Conservation (phyloP, 805 yeast genomes). For the Wickerhamomyces sydowiorum region DNA sequence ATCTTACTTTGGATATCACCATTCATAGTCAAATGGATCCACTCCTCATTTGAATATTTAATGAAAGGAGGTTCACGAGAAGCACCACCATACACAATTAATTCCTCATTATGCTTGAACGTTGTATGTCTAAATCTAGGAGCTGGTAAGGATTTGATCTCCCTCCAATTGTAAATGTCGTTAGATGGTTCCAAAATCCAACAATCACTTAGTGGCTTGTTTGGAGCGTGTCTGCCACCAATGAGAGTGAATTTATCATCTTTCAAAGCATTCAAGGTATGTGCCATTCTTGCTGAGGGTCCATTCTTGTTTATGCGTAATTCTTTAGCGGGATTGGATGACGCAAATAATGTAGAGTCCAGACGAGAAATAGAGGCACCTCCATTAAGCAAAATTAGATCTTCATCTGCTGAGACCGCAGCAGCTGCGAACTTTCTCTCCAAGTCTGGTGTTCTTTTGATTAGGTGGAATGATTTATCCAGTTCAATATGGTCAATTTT, state of each 20-base stretch:
- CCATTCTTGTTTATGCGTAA: conserved; percentile 8
- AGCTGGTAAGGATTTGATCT: conserved; percentile 31
- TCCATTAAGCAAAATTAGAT: conserved; percentile 26
- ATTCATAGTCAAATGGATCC: conserved; percentile 1
- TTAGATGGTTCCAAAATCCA: conserved; percentile 29
- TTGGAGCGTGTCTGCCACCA: conserved; percentile 71
- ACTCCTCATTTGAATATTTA: conserved; percentile 7
- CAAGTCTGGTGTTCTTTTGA: conserved; percentile 2
- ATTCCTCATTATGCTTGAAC: conserved; percentile 22
- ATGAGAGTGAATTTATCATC: conserved; percentile 32
- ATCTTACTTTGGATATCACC: conserved; percentile 18
- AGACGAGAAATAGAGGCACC: conserved; percentile 28
- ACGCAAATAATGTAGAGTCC: conserved; percentile 12
- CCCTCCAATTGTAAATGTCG: conserved; percentile 33
- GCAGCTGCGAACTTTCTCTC: conserved; percentile 13
- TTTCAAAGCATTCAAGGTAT: conserved; percentile 36
- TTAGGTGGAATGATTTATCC: not conserved
- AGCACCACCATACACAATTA: conserved; percentile 51
- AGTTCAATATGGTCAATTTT: not conserved
- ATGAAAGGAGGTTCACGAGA: conserved; percentile 17
- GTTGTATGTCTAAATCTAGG: conserved; percentile 49
- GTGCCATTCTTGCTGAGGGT: conserved; percentile 50
- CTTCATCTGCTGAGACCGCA: conserved; percentile 1
- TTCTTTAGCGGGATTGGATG: not conserved
- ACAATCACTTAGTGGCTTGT: conserved; percentile 34